Conservation (phyloP, 371 early-diverging fungal species). For the Entomophthora muscae region DNA sequence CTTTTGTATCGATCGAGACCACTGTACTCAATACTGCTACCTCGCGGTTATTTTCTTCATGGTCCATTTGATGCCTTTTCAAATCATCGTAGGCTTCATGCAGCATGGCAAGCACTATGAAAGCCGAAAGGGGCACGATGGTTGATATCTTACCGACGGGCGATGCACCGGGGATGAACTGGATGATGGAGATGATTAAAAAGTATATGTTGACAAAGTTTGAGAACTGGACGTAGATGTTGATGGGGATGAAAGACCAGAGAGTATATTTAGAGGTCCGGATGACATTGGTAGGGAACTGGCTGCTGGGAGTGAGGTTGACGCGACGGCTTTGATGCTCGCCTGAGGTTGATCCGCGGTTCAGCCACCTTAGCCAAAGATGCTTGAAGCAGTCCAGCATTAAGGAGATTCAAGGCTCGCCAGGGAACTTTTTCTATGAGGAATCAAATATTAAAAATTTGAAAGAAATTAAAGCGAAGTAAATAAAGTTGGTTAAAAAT, state of each 20-base stretch:
- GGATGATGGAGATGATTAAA: conserved; percentile 57
- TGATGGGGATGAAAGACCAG: conserved; percentile 67
- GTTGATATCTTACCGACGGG: conserved; percentile 67
- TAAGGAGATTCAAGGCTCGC: no score
- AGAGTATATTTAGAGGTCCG: conserved; percentile 75
- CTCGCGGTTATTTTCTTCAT: conserved; percentile 36
- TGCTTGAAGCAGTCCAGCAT: neutral
- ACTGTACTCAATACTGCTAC: conserved; percentile 24
- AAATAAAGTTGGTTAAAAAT: no score
- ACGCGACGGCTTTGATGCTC: neutral
- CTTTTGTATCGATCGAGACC: neutral
- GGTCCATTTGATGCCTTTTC: conserved; percentile 47
- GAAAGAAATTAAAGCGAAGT: no score
- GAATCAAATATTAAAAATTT: no score
- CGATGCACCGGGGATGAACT: conserved; percentile 50
- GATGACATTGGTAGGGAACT: conserved; percentile 27
- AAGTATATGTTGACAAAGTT: conserved; percentile 86
- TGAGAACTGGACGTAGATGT: conserved; percentile 77
- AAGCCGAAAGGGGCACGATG: conserved; percentile 59
- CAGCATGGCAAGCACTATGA: conserved; percentile 51
- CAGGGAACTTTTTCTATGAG: no score
- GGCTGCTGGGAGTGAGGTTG: neutral
- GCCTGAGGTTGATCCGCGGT: neutral
- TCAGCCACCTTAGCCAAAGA: neutral
- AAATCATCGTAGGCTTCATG: conserved; percentile 83